Evolutionary conservation across 495 filamentous ascomycete species (phyloP), one percentile per base, ranked within the genome.

Genomic region (Talaromyces thailandensis): DNA sequence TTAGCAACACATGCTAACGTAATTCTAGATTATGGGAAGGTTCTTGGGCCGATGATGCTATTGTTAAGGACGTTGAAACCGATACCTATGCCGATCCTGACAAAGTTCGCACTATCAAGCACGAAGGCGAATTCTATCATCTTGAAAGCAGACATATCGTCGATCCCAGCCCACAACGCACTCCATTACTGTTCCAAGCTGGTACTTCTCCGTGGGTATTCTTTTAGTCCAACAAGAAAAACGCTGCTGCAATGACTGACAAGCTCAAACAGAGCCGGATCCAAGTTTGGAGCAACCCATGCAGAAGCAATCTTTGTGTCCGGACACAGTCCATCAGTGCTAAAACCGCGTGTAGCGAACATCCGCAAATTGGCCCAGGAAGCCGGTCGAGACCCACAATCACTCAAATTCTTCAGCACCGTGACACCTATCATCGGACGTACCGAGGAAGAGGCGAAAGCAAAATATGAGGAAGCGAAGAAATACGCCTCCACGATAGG

Each of bases 241-340:
- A 48, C n/a, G n/a, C n/a, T 7, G 23, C 1, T 23, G 4, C 48
- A 3, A 8, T 25, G 48, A 51, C 48, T 51, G 6, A 51, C 18
- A 51, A 24, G 1, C 48, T 25, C 6, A 56, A 16, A 57, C 57
- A 59, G 32, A 0, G 84, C 84, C 0, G 84, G 85, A 2, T 79
- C 77, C 1, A 73, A 68, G 0, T 88, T 88, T 63, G 84, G 82
- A 0, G 79, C 83, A 0, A 80, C 74, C 11, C 85, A 88, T 63
- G 86, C 84, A 1, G 85, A 88, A 66, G 84, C 78, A 1, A 84
- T 88, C 60, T 88, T 88, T 69, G 83, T 86, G 1, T 82, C 81
- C 0, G 77, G 76, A 0, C 81, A 84, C 60, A 81, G 80, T 0
- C 78, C 83, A 0, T 62, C 73, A 9, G 73, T 84, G 12, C 71